Base-by-base conservation (phyloP, 73 alveolate genomes). In the Durusdinium trenchii region DNA sequence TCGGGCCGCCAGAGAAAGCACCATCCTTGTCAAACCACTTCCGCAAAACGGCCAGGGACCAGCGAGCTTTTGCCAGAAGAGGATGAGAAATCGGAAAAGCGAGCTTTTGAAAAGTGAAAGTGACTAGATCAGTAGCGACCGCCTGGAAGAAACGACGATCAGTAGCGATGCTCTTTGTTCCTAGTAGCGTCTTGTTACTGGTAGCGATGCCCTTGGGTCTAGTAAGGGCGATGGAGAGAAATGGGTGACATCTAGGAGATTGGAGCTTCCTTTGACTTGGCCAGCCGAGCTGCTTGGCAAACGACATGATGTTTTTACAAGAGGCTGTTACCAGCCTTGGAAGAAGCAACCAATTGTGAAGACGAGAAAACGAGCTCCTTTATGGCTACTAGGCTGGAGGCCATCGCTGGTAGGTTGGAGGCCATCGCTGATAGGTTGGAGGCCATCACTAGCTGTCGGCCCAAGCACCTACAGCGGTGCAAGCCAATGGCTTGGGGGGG, bases 261-360 rank as follows among this genome's bases (percentile, higher is more conserved):
- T 38, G 86, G 86, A 1, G 86, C 86, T 43, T 62, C 76, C 40
- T 76, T 76, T 57, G 86, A 76, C 86, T 43, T 76, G 86, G 86
- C 86, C 54, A 76, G 86, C 60, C 38, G 86, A 18, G 86, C 45
- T 40, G 50, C 6, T 14, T 71, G 84, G 51, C 86, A 76, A 76
- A 26, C n/a, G n/a, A n/a, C n/a, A n/a, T n/a, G n/a, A n/a, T n/a
- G n/a, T n/a, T n/a, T n/a, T n/a, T n/a, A n/a, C n/a, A n/a, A n/a
- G n/a, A n/a, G n/a, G n/a, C n/a, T n/a, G n/a, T n/a, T n/a, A n/a
- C n/a, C n/a, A n/a, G n/a, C n/a, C n/a, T n/a, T n/a, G n/a, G n/a
- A n/a, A n/a, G n/a, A n/a, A n/a, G n/a, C n/a, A n/a, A n/a, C n/a
- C n/a, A n/a, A n/a, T n/a, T n/a, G n/a, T n/a, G n/a, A n/a, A n/a